A percentile compares a stretch with the other conserved stretches of the same genome.
Conservation (phyloP, 192 early-diverging fungal species). For the Backusella macrospora region DNA sequence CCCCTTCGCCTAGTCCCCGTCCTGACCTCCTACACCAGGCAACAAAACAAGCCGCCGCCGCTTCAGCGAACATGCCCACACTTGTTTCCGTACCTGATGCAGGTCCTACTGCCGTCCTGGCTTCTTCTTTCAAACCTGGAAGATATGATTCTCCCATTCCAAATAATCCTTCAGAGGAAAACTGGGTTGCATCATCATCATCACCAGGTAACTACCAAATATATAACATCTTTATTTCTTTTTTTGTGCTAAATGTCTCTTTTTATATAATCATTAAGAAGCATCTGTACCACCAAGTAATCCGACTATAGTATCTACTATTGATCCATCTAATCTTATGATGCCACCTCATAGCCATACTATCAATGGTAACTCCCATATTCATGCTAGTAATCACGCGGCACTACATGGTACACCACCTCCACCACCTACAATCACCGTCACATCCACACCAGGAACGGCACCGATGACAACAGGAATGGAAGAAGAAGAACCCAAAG, state of each 20-base stretch:
- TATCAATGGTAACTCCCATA: too few relatives aligned
- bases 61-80: slow-evolving; percentile 17
- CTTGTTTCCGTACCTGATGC: slow-evolving; percentile 35
- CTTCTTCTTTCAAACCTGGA: background rate
- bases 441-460: background rate
- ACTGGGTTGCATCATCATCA: slow-evolving; percentile 5
- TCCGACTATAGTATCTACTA: slow-evolving; percentile 4
- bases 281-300: background rate
- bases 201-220: slow-evolving; percentile 7
- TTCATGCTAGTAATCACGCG: too few relatives aligned
- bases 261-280: background rate
- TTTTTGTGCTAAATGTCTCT: background rate
- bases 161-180: background rate
- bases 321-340: slow-evolving; percentile 33
- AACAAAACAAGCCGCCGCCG: background rate
- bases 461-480: background rate
- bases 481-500: slow-evolving; percentile 7
- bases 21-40: background rate
- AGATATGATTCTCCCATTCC: background rate
- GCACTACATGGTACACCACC: background rate
- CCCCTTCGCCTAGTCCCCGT: slow-evolving; percentile 22
- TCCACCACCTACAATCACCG: background rate
- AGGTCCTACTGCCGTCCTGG: slow-evolving; percentile 34
- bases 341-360: background rate
- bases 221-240: background rate